These are phyloP conservation scores for Fusarium sambucinum DNA, from an alignment of 2,329 filamentous ascomycete genomes.

Conservation along the genomic window DNA sequence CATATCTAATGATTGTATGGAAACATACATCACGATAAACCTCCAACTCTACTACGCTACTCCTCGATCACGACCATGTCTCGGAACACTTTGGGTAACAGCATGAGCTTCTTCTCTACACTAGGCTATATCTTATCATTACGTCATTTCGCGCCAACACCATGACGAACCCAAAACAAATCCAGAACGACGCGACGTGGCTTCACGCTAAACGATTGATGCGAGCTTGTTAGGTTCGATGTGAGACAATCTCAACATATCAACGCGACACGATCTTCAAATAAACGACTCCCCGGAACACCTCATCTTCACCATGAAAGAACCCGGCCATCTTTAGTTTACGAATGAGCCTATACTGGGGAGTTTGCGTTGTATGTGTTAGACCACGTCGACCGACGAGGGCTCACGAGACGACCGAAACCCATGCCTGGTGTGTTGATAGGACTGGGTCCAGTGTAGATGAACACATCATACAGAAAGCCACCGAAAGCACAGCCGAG, in stretches of 20 bases:
- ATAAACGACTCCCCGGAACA: neutral
- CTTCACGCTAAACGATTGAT: too few relatives aligned
- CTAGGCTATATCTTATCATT: constrained; percentile 1
- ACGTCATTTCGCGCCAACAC: neutral
- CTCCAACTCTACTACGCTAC: neutral
- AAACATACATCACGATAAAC: accelerated
- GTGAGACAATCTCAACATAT: neutral
- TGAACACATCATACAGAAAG: constrained; percentile 74
- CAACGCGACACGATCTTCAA: neutral
- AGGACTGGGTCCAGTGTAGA: constrained; percentile 78
- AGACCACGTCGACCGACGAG: constrained; percentile 53
- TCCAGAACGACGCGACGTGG: neutral
- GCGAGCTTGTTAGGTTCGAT: neutral
- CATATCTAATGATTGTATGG: neutral
- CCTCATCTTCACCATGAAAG: neutral
- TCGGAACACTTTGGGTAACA: neutral
- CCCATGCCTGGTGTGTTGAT: constrained; percentile 76
- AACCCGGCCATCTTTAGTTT: neutral
- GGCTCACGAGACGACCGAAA: constrained; percentile 62
- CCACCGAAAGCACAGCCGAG: constrained; percentile 72
- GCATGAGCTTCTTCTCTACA: constrained; percentile 31
- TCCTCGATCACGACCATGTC: neutral
- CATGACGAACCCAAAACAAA: neutral
- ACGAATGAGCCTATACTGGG: constrained; percentile 29
- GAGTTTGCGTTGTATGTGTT: constrained; percentile 50